Conservation (phyloP, 1,284 basidiomycete species). For the Cutaneotrichosporon daszewskae region DNA sequence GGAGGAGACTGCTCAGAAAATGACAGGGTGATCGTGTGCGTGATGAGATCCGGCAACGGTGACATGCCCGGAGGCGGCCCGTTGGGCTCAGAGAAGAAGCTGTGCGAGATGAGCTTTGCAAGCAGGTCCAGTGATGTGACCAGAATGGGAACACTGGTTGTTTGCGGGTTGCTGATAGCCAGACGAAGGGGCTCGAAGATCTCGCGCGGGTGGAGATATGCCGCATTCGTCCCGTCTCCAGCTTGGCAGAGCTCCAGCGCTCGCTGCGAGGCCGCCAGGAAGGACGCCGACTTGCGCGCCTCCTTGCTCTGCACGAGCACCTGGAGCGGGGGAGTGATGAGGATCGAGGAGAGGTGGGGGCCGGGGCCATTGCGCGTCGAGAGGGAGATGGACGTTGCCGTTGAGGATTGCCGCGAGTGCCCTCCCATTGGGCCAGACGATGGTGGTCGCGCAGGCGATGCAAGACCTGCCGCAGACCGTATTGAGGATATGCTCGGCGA, state of each 20-base stretch:
- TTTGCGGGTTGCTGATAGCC: conserved; percentile 69
- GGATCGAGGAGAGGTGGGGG: conserved; percentile 48
- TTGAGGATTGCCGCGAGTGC: conserved; percentile 34
- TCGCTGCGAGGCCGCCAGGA: conserved; percentile 72
- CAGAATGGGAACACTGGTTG: conserved; percentile 82
- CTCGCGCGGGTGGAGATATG: conserved; percentile 58
- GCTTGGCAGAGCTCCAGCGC: conserved; percentile 77
- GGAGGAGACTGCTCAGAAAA: conserved; percentile 82
- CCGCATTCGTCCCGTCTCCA: conserved; percentile 54
- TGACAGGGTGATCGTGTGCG: conserved; percentile 86
- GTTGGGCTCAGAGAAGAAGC: conserved; percentile 68
- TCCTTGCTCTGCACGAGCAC: conserved; percentile 82
- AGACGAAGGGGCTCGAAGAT: conserved; percentile 88
- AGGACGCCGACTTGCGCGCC: conserved; percentile 72
- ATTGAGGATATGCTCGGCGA: conserved; percentile 6
- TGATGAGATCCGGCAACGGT: conserved; percentile 81
- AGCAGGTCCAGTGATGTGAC: conserved; percentile 93
- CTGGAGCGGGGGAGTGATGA: conserved; percentile 77
- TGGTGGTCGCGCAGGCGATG: conserved; percentile 27
- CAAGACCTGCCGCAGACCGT: conserved; percentile 1
- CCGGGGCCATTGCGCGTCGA: conserved; percentile 18
- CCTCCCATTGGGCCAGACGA: conserved; percentile 7
- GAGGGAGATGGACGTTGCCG: conserved; percentile 33
- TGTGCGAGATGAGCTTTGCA: conserved; percentile 90
- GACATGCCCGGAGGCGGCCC: conserved; percentile 54